Percentiles rank a stretch among this genome's conserved stretches.
Evolutionary conservation across 306 rosid species (phyloP).

Genomic region (Argentina anserina): DNA sequence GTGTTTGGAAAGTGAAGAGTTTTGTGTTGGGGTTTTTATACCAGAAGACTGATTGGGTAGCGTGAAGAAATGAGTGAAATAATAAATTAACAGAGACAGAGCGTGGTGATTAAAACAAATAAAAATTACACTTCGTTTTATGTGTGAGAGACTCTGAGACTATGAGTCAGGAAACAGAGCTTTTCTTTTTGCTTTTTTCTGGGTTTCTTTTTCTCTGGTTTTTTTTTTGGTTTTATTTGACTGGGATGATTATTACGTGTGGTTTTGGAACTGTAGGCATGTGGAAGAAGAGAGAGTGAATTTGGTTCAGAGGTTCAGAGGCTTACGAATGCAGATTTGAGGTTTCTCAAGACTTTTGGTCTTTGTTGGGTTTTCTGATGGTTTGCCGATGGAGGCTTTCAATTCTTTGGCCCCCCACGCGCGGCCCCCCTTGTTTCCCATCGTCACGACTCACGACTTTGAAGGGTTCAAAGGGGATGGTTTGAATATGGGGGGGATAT

Average conservation of each 20-base stretch:
- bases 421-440: neutral
- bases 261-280: constrained; percentile 12
- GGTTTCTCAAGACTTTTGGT: neutral
- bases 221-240: constrained; percentile 1
- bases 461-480: neutral
- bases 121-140: constrained; percentile 52
- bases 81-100: constrained; percentile 5
- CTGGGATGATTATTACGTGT: constrained; percentile 18
- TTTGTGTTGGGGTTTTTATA: constrained; percentile 28
- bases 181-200: constrained; percentile 41
- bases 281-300: neutral
- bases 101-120: neutral
- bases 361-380: neutral
- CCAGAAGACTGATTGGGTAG: constrained; percentile 9
- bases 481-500: neutral
- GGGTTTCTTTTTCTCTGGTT: constrained; percentile 27
- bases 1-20: constrained; percentile 4
- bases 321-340: neutral
- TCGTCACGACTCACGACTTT: neutral
- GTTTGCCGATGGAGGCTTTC: neutral
- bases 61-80: constrained; percentile 33
- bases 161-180: constrained; percentile 2
- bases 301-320: neutral
- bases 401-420: neutral
- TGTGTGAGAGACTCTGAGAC: constrained; percentile 33